Conservation (phyloP, 495 filamentous ascomycete genomes). For the Penicillium robsamsonii region DNA sequence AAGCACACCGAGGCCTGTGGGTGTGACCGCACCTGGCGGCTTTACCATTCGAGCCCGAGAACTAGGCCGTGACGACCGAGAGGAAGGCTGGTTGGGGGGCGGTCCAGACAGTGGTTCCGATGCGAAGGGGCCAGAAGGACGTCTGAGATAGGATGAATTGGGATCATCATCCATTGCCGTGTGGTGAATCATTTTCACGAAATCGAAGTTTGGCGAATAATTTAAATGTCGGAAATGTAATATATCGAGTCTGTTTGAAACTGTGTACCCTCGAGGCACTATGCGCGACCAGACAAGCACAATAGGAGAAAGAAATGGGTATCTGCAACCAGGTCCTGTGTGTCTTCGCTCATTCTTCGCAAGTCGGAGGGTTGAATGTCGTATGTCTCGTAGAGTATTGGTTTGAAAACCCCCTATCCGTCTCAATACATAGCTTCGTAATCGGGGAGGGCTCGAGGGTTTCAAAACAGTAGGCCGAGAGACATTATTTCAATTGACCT, state of each 20-base stretch:
- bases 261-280: constrained; percentile 1
- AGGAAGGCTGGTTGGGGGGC: constrained; percentile 21
- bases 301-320: constrained; percentile 5
- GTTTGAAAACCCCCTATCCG: neutral
- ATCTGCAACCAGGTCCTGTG: constrained; percentile 2
- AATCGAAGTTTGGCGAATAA: constrained; percentile 1
- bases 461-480: constrained; percentile 14
- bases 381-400: constrained; percentile 6
- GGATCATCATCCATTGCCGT: constrained; percentile 29
- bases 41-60: constrained; percentile 26
- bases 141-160: constrained; percentile 24
- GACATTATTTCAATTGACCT: constrained; percentile 23
- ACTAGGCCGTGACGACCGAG: constrained; percentile 24
- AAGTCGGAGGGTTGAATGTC: neutral
- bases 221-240: constrained; percentile 8
- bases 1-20: constrained; percentile 22
- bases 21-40: constrained; percentile 15
- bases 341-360: constrained; percentile 20
- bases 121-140: constrained; percentile 21
- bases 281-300: constrained; percentile 3
- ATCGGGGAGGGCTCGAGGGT: neutral
- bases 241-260: constrained; percentile 12
- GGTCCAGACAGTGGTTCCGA: constrained; percentile 14
- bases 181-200: constrained; percentile 30
- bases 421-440: constrained; percentile 20